Evolutionary conservation across 805 yeast species (phyloP).

Genomic region (Maudiozyma saulgeensis): DNA sequence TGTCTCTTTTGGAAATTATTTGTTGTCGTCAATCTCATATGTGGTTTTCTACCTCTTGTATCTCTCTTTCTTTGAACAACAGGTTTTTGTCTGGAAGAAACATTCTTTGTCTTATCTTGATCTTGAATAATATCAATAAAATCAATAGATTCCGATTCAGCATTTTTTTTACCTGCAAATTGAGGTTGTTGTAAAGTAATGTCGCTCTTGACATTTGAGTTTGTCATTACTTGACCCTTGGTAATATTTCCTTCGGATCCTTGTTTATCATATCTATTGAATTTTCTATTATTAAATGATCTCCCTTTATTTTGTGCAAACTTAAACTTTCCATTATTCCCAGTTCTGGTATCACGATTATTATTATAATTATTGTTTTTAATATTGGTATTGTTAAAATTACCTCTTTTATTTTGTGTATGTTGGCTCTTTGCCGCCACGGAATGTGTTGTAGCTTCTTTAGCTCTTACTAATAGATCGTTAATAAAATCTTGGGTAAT

Average conservation of each 20-base stretch:
- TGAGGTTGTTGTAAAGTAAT: constrained; percentile 2
- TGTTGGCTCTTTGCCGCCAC: background rate
- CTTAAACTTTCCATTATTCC: constrained; percentile 1
- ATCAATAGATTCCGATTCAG: background rate
- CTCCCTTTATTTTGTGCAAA: background rate
- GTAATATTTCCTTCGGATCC: background rate
- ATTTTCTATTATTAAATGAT: background rate
- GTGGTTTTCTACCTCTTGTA: background rate
- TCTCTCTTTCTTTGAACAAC: background rate
- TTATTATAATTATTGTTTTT: constrained; percentile 2
- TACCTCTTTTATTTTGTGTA: background rate
- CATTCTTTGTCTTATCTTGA: background rate
- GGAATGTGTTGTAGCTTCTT: constrained; percentile 22
- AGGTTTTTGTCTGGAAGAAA: background rate
- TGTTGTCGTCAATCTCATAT: background rate
- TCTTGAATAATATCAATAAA: constrained; percentile 1
- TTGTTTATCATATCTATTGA: background rate
- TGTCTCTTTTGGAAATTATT: background rate
- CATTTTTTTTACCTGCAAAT: background rate
- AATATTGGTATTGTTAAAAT: background rate
- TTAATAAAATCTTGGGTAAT: constrained; percentile 26
- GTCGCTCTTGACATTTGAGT: background rate
- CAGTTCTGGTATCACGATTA: background rate
- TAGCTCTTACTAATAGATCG: constrained; percentile 24
- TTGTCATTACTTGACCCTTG: background rate